These are phyloP conservation scores for Lentinula aciculospora DNA, from an alignment of 768 basidiomycete genomes.

Conservation along the genomic window DNA sequence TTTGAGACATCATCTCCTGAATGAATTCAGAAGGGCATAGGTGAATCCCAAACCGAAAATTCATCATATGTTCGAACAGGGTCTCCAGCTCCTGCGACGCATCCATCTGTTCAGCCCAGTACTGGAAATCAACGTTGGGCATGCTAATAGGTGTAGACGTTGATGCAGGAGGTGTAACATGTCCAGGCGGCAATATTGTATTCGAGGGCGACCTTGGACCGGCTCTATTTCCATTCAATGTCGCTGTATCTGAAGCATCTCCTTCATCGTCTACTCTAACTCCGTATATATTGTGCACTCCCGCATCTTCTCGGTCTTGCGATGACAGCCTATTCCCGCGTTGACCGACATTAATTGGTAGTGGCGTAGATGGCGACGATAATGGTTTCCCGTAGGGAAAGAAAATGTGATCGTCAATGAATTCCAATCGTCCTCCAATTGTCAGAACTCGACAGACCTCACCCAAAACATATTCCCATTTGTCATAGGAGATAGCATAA, in stretches of 20 bases:
- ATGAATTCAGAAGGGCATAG: slow-evolving; percentile 30
- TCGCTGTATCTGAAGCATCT: slow-evolving; percentile 9
- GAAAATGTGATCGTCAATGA: slow-evolving; percentile 46
- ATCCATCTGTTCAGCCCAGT: slow-evolving; percentile 23
- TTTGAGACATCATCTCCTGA: slow-evolving; percentile 21
- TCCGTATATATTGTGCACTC: slow-evolving; percentile 9
- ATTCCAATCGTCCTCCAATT: slow-evolving; percentile 43
- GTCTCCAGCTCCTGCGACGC: slow-evolving; percentile 30
- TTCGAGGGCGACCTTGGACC: slow-evolving; percentile 21
- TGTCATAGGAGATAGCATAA: slow-evolving; percentile 34
- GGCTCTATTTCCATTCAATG: slow-evolving; percentile 3
- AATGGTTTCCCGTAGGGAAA: slow-evolving; percentile 31
- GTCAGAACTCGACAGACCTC: slow-evolving; percentile 42
- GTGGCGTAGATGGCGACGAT: slow-evolving; percentile 6
- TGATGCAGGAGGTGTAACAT: slow-evolving; percentile 70
- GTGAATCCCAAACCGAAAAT: slow-evolving; percentile 28
- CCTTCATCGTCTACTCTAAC: slow-evolving; percentile 13
- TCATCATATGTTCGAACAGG: slow-evolving; percentile 40
- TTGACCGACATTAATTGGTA: slow-evolving; percentile 8
- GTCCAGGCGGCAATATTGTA: slow-evolving; percentile 52
- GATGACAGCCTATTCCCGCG: slow-evolving; percentile 9
- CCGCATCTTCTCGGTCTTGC: slow-evolving; percentile 8
- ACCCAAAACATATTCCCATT: slow-evolving; percentile 40
- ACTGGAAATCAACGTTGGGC: not conserved
- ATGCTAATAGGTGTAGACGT: not conserved